Conservation (phyloP, 495 filamentous ascomycete species). For the Penicillium antarcticum region DNA sequence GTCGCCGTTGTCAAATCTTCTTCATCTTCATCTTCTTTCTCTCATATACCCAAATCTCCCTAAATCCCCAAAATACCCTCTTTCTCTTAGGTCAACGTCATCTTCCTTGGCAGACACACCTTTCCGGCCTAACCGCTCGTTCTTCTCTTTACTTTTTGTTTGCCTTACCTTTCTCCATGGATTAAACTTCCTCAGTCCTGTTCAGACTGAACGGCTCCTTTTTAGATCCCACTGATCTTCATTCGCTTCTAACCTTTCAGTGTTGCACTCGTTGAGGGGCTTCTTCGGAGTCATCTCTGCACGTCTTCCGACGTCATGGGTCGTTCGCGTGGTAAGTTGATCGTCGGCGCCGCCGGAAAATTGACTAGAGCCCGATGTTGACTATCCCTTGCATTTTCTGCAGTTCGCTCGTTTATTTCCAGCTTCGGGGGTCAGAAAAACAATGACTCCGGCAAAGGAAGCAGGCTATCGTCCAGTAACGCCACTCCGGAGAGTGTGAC, state of each 20-base stretch:
- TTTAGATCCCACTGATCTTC: background rate
- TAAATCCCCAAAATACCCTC: too few species aligned
- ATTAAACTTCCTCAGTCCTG: background rate
- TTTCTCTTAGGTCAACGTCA: background rate
- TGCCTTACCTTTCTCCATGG: background rate
- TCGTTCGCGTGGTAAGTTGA: slow-evolving; percentile 42
- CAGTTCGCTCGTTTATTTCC: slow-evolving; percentile 65
- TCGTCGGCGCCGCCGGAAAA: slow-evolving; percentile 7
- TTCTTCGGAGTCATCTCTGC: background rate
- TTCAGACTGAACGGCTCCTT: background rate
- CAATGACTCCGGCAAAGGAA: slow-evolving; percentile 29
- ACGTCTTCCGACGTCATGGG: slow-evolving; percentile 30
- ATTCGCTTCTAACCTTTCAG: background rate
- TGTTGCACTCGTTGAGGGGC: slow-evolving; percentile 8
- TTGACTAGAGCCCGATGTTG: slow-evolving; percentile 6
- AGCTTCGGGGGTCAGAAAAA: slow-evolving; percentile 45
- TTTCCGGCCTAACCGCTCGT: slow-evolving; percentile 3
- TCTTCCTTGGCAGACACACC: slow-evolving; percentile 4
- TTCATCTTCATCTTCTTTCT: background rate
- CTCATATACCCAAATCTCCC: background rate
- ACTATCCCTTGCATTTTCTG: slow-evolving; percentile 28
- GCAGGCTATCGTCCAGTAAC: slow-evolving; percentile 28
- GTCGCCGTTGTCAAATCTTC: background rate
- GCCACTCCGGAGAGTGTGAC: slow-evolving; percentile 9
- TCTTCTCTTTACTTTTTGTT: slow-evolving; percentile 2